phyloP scores from a whole-genome alignment of 164 flowering plant species.

The Pachysandra terminalis region DNA sequence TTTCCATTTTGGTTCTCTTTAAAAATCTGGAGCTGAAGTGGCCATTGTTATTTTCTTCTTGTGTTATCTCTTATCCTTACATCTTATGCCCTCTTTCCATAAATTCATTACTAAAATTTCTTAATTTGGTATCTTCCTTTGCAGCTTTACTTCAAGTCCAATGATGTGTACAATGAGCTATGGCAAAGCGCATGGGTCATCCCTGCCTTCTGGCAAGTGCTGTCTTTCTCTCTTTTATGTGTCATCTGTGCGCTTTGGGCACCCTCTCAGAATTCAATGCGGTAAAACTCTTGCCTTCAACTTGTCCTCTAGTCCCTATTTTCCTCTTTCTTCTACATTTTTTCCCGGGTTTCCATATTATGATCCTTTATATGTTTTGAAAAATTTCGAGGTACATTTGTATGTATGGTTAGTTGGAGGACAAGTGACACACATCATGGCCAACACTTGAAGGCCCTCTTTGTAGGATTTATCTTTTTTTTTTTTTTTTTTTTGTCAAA shows the following conservation, averaged over 20 bases:
- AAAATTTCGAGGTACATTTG: not conserved
- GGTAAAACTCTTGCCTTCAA: slow-evolving; percentile 39
- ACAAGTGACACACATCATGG: too few relatives aligned
- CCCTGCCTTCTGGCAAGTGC: slow-evolving; percentile 97
- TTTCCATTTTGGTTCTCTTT: too few relatives aligned
- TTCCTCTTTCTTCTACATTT: not conserved
- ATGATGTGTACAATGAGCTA: slow-evolving; percentile 76
- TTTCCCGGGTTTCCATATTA: not conserved
- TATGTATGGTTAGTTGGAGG: too few relatives aligned
- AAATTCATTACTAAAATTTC: not conserved
- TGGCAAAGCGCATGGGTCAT: slow-evolving; percentile 99
- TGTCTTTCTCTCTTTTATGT: slow-evolving; percentile 84
- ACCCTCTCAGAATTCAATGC: slow-evolving; percentile 83
- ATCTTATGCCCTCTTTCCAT: not conserved
- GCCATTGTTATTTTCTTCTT: too few relatives aligned
- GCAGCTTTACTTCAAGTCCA: slow-evolving; percentile 94
- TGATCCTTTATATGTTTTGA: too few relatives aligned
- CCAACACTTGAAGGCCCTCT: too few relatives aligned
- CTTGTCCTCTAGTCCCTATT: not conserved
- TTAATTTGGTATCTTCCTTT: slow-evolving; percentile 1
- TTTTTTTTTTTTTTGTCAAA: too few relatives aligned
- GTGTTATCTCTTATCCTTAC: not conserved
- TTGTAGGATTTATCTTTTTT: too few relatives aligned
- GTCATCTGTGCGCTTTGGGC: slow-evolving; percentile 96
- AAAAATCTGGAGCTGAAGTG: not conserved